Conservation (phyloP, 768 basidiomycete genomes). For the Tylopilus sp. region DNA sequence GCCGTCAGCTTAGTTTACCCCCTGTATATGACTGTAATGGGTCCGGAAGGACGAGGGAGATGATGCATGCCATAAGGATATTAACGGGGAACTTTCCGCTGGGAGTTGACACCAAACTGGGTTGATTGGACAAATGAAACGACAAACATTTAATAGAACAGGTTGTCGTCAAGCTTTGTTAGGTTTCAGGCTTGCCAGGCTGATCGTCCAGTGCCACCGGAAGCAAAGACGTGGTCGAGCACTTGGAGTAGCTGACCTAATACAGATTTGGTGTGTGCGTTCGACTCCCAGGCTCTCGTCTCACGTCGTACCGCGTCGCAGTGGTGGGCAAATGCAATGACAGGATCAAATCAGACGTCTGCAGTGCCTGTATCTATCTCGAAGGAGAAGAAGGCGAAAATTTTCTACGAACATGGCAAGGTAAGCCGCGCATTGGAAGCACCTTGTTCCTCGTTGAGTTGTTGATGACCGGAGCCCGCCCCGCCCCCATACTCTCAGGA, state of each 20-base stretch:
- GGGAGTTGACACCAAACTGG: conserved; percentile 6
- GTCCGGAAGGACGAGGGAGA: conserved; percentile 18
- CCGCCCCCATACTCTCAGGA: conserved; percentile 35
- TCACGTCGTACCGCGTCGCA: conserved; percentile 11
- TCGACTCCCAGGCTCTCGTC: conserved; percentile 15
- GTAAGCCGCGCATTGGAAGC: conserved; percentile 20
- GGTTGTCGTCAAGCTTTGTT: conserved; percentile 17
- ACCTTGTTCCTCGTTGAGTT: conserved; percentile 17
- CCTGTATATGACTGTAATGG: conserved; percentile 36
- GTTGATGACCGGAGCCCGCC: conserved; percentile 21
- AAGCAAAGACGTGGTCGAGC: conserved; percentile 11
- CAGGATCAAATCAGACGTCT: conserved; percentile 23
- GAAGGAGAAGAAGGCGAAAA: conserved; percentile 28
- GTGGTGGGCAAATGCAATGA: conserved; percentile 19
- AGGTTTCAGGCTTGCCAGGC: conserved; percentile 14
- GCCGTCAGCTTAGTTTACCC: conserved; percentile 25
- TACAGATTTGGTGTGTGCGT: background rate
- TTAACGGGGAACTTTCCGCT: conserved; percentile 26
- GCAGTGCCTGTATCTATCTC: conserved; percentile 21
- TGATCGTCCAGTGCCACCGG: conserved; percentile 18
- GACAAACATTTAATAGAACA: conserved; percentile 7
- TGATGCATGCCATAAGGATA: conserved; percentile 29
- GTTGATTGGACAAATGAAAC: conserved; percentile 10
- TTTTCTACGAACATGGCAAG: conserved; percentile 33
- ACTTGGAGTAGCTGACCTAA: conserved; percentile 20